phyloP scores from a whole-genome alignment of 768 basidiomycete genomes.

The Lactarius akahatsu region DNA sequence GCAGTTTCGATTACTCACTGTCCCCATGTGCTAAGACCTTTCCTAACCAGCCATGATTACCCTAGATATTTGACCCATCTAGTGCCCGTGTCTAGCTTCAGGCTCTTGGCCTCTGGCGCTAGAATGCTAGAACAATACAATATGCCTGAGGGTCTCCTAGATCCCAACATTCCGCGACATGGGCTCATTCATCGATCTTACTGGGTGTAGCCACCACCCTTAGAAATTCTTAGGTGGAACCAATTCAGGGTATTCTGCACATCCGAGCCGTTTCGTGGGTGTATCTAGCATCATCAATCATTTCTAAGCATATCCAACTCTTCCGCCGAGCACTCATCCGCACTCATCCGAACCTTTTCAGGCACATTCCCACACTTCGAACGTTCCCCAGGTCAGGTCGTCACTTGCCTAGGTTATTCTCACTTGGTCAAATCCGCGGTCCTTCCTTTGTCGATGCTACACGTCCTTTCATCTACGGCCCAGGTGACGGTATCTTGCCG shows the following conservation, averaged over 20 bases:
- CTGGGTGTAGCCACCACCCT: too few species aligned
- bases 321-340: not conserved
- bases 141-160: not conserved
- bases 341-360: not conserved
- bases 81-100: not conserved
- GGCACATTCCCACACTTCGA: conserved; percentile 1
- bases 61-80: not conserved
- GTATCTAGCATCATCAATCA: not conserved
- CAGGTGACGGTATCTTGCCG: not conserved
- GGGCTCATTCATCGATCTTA: not conserved
- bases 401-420: not conserved
- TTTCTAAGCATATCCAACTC: not conserved
- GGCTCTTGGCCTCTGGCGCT: not conserved
- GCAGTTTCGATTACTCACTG: not conserved
- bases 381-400: not conserved
- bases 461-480: not conserved
- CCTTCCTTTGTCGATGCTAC: not conserved
- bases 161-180: not conserved
- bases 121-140: not conserved
- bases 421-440: not conserved
- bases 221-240: not conserved
- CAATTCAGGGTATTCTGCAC: not conserved
- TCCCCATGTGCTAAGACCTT: not conserved
- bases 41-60: not conserved
- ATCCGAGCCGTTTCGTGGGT: not conserved